These are phyloP conservation scores for Eucalyptus cloeziana DNA, from an alignment of 345 rosid species.

Conservation along the genomic window DNA sequence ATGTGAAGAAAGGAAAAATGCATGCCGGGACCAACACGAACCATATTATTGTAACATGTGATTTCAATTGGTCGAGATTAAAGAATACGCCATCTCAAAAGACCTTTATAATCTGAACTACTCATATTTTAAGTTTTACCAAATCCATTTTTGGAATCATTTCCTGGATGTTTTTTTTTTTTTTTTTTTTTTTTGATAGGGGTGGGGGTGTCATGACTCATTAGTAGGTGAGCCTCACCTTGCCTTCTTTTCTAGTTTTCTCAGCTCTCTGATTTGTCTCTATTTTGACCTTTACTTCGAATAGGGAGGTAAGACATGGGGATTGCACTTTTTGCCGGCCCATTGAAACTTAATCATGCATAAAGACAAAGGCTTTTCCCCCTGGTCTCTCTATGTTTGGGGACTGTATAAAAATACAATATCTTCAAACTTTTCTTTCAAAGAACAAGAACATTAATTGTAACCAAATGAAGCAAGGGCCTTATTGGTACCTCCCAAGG, in stretches of 20 bases:
- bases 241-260: not conserved
- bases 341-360: not conserved
- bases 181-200: not conserved
- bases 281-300: not conserved
- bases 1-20: not conserved
- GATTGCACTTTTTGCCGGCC: not conserved
- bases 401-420: not conserved
- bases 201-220: not conserved
- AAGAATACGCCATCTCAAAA: not conserved
- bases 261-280: not conserved
- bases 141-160: not conserved
- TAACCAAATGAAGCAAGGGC: not conserved
- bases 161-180: not conserved
- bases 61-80: not conserved
- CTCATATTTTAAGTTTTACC: not conserved
- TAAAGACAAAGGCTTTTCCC: not conserved
- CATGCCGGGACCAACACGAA: not conserved
- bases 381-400: not conserved
- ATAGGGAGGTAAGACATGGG: not conserved
- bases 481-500: too few species aligned
- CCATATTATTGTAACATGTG: not conserved
- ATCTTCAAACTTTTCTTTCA: not conserved
- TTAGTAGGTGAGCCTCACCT: not conserved
- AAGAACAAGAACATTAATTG: not conserved
- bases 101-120: not conserved